A percentile compares a stretch with the other conserved stretches of the same genome.
Conservation (phyloP, 352 stramenopile genomes). For the Globisporangium yorkense region DNA sequence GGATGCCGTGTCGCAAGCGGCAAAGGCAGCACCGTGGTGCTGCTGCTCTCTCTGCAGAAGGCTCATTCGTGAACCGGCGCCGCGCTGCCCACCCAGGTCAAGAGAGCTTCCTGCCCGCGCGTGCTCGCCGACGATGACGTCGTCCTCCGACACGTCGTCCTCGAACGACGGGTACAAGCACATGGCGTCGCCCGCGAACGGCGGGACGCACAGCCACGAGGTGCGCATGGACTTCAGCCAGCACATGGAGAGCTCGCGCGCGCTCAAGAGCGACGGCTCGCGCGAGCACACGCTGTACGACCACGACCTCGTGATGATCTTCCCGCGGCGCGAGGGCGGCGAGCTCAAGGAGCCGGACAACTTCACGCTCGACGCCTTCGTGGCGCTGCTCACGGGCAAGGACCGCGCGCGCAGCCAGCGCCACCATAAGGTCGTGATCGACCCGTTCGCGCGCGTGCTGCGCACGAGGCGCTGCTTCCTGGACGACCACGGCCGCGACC, state of each 20-base stretch:
- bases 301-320: slow-evolving; percentile 80
- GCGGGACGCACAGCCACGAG: slow-evolving; percentile 12
- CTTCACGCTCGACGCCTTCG: slow-evolving; percentile 59
- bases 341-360: slow-evolving; percentile 59
- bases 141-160: background rate
- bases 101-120: background rate
- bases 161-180: slow-evolving; percentile 26
- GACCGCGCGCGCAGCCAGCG: slow-evolving; percentile 33
- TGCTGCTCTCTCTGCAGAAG: too few species aligned
- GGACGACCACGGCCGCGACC: slow-evolving; percentile 47
- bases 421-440: slow-evolving; percentile 43
- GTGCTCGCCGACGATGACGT: background rate
- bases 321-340: slow-evolving; percentile 52
- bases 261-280: slow-evolving; percentile 1
- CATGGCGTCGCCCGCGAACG: slow-evolving; percentile 25
- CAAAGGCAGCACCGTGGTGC: too few species aligned
- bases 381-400: slow-evolving; percentile 64
- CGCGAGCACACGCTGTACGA: slow-evolving; percentile 62
- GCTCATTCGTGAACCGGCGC: too few species aligned
- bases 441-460: slow-evolving; percentile 67
- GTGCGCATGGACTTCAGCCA: slow-evolving; percentile 38
- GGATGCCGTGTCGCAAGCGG: too few species aligned
- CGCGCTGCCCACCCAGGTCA: too few species aligned
- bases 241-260: slow-evolving; percentile 22
- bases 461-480: slow-evolving; percentile 66